Conservation (phyloP, 2,329 filamentous ascomycete species). For the Calycina marina region DNA sequence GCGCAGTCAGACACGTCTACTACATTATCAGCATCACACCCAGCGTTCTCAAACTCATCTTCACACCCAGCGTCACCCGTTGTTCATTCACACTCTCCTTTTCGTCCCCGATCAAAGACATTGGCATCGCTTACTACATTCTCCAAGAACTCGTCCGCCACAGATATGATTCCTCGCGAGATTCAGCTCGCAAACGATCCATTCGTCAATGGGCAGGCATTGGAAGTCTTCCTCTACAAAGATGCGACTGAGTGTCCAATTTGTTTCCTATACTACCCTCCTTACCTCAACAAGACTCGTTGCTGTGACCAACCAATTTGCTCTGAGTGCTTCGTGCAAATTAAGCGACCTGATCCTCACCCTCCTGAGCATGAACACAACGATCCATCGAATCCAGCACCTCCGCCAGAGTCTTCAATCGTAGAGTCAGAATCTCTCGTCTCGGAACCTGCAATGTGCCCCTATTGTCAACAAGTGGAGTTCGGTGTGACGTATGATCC, state of each 20-base stretch:
- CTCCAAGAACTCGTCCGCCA: constrained; percentile 58
- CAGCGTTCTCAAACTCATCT: constrained; percentile 45
- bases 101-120: constrained; percentile 79
- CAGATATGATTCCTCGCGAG: constrained; percentile 64
- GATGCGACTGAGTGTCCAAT: constrained; percentile 84
- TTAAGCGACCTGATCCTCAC: constrained; percentile 86
- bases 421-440: constrained; percentile 51
- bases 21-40: constrained; percentile 43
- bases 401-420: constrained; percentile 20
- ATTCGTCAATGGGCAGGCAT: constrained; percentile 82
- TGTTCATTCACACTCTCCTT: constrained; percentile 37
- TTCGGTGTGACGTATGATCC: constrained; percentile 93
- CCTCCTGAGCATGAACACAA: constrained; percentile 55
- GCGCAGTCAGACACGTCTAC: constrained; percentile 57
- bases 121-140: constrained; percentile 63
- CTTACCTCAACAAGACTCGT: constrained; percentile 82
- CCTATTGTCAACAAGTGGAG: constrained; percentile 88
- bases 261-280: constrained; percentile 91
- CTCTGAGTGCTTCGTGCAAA: constrained; percentile 97
- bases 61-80: constrained; percentile 33
- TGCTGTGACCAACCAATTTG: constrained; percentile 96
- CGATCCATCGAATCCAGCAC: constrained; percentile 14
- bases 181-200: constrained; percentile 67
- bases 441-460: constrained; percentile 82
- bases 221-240: constrained; percentile 91